These are phyloP conservation scores for Saccharomycopsis oosterbeekiorum DNA, from an alignment of 805 yeast species.

Conservation along the genomic window DNA sequence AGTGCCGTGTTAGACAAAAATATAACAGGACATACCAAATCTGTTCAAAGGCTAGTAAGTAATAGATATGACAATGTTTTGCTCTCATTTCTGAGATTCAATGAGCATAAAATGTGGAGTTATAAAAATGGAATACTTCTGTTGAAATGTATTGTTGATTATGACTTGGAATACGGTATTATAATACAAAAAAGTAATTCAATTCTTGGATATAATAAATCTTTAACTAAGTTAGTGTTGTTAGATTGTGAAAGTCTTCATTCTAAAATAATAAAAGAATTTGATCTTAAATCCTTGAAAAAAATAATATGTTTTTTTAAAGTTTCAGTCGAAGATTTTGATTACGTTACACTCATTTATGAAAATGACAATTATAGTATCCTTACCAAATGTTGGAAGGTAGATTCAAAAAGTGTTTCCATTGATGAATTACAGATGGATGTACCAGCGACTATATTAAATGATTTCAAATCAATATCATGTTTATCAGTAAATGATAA, in stretches of 20 bases:
- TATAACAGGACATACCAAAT: slow-evolving; percentile 80
- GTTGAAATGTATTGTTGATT: background rate
- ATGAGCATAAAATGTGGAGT: slow-evolving; percentile 53
- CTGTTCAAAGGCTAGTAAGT: slow-evolving; percentile 56
- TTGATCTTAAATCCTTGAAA: background rate
- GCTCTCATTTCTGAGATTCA: slow-evolving; percentile 50
- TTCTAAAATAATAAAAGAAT: background rate
- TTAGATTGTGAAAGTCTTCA: background rate
- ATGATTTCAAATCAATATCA: background rate
- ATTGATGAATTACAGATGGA: slow-evolving; percentile 29
- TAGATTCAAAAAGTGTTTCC: slow-evolving; percentile 21
- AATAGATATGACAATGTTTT: slow-evolving; percentile 57
- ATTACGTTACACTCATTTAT: slow-evolving; percentile 44
- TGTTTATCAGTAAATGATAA: slow-evolving; percentile 2
- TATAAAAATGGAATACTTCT: background rate
- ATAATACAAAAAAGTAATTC: background rate
- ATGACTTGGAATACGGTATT: background rate
- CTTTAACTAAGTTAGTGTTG: background rate
- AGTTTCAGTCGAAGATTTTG: background rate
- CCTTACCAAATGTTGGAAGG: slow-evolving; percentile 32
- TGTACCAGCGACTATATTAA: slow-evolving; percentile 10
- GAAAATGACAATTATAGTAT: slow-evolving; percentile 22
- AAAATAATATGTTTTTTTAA: background rate
- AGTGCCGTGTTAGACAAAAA: slow-evolving; percentile 34
- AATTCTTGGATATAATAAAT: background rate